phyloP scores from a whole-genome alignment of 805 yeast species.

The Zygosaccharomyces kombuchaensis region DNA sequence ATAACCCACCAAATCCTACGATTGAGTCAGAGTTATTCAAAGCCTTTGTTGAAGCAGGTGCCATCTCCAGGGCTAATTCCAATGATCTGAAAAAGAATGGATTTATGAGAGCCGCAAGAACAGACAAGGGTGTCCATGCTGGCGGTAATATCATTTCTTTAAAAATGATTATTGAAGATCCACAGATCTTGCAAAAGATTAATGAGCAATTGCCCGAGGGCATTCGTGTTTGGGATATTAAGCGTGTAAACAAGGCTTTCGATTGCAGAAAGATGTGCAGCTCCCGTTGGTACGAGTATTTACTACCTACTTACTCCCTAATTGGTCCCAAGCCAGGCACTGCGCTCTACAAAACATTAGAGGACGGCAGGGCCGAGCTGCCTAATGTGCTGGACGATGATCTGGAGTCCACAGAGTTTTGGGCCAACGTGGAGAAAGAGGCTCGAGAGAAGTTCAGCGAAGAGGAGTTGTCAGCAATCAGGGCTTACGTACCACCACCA shows the following conservation, averaged over 20 bases:
- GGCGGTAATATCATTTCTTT: slow-evolving; percentile 88
- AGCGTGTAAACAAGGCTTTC: slow-evolving; percentile 82
- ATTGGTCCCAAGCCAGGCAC: slow-evolving; percentile 85
- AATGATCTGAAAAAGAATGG: slow-evolving; percentile 83
- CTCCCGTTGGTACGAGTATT: slow-evolving; percentile 90
- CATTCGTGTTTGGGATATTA: slow-evolving; percentile 89
- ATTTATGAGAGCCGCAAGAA: slow-evolving; percentile 81
- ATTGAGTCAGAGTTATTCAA: slow-evolving; percentile 84
- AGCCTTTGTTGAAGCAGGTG: slow-evolving; percentile 83
- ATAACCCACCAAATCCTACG: slow-evolving; percentile 81
- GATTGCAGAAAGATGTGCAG: slow-evolving; percentile 95
- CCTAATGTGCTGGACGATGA: slow-evolving; percentile 63
- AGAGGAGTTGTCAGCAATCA: slow-evolving; percentile 28
- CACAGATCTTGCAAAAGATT: slow-evolving; percentile 65
- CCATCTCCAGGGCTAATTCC: slow-evolving; percentile 79
- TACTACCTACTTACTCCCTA: slow-evolving; percentile 86
- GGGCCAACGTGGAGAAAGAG: slow-evolving; percentile 51
- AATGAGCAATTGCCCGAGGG: slow-evolving; percentile 76
- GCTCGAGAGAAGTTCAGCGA: slow-evolving; percentile 31
- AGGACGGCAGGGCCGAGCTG: slow-evolving; percentile 45
- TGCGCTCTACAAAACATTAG: slow-evolving; percentile 56
- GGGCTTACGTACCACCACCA: slow-evolving; percentile 35
- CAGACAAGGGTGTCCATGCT: slow-evolving; percentile 97
- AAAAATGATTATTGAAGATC: slow-evolving; percentile 76
- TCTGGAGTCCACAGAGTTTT: slow-evolving; percentile 68